These are phyloP conservation scores for Gracilariopsis chorda DNA, from an alignment of 23 red algal species.

Conservation along the genomic window DNA sequence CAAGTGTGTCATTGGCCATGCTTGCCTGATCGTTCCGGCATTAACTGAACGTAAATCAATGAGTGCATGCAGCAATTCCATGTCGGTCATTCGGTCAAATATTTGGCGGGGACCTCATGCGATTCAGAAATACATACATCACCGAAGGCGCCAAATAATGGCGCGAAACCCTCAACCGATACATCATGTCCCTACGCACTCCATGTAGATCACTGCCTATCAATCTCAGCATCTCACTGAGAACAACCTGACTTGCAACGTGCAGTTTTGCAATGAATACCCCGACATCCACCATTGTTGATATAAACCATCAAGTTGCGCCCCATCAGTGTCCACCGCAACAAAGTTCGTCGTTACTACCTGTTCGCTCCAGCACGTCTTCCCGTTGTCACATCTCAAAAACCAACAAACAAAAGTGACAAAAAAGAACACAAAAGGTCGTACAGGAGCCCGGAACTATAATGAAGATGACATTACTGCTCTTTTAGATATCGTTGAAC, in stretches of 20 bases:
- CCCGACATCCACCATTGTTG: neutral
- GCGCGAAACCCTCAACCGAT: neutral
- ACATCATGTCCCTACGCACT: too few relatives aligned
- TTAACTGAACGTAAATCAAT: too few relatives aligned
- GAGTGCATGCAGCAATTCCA: neutral
- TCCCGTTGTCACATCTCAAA: too few relatives aligned
- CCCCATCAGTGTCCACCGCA: neutral
- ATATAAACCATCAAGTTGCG: neutral
- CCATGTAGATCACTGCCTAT: too few relatives aligned
- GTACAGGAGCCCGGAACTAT: neutral
- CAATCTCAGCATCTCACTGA: neutral
- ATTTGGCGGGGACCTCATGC: neutral
- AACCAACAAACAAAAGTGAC: neutral
- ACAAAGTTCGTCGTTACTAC: too few relatives aligned
- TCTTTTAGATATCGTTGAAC: slow-evolving; percentile 8
- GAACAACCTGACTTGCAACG: neutral
- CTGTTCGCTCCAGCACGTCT: too few relatives aligned
- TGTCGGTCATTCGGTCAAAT: neutral
- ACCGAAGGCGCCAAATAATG: neutral
- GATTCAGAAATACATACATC: neutral
- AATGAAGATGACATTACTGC: neutral
- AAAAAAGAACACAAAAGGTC: neutral
- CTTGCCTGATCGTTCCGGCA: too few relatives aligned
- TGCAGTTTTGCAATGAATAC: neutral
- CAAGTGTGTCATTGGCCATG: too few relatives aligned